These are phyloP conservation scores for Chlamydomonas schloesseri DNA, from an alignment of 139 green algal genomes.

Conservation along the genomic window DNA sequence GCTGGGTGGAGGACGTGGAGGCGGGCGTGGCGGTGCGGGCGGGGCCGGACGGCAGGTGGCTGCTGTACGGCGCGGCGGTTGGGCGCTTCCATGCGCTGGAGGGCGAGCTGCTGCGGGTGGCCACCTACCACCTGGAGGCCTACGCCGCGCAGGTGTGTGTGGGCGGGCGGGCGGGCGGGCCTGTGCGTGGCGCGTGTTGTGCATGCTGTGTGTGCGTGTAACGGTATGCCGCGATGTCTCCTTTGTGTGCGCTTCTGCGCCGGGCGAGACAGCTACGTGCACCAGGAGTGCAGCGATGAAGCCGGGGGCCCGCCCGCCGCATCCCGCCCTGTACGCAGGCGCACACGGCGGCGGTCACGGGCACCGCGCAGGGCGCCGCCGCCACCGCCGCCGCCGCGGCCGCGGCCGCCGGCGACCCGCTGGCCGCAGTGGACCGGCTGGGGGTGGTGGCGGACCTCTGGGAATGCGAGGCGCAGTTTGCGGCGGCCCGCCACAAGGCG, in stretches of 20 bases:
- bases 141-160: constrained; percentile 42
- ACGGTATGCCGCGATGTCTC: too few relatives aligned
- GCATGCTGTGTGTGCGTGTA: too few relatives aligned
- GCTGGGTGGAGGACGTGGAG: constrained; percentile 36
- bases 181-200: too few relatives aligned
- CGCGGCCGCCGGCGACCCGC: neutral
- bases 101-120: constrained; percentile 49
- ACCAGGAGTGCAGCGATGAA: too few relatives aligned
- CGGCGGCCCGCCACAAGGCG: constrained; percentile 41
- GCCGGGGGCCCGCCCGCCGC: too few relatives aligned
- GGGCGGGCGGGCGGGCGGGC: too few relatives aligned
- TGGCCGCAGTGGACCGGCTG: constrained; percentile 23
- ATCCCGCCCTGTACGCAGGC: too few relatives aligned
- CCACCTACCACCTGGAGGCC: constrained; percentile 49
- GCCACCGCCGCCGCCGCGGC: neutral
- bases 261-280: too few relatives aligned
- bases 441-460: constrained; percentile 51
- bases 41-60: constrained; percentile 1
- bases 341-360: neutral
- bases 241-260: too few relatives aligned
- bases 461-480: constrained; percentile 52
- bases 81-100: constrained; percentile 41
- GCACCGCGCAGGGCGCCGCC: too few relatives aligned
- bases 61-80: constrained; percentile 46
- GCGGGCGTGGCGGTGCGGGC: constrained; percentile 32